phyloP scores from a whole-genome alignment of 2,329 filamentous ascomycete species.

The Lomentospora prolificans region DNA sequence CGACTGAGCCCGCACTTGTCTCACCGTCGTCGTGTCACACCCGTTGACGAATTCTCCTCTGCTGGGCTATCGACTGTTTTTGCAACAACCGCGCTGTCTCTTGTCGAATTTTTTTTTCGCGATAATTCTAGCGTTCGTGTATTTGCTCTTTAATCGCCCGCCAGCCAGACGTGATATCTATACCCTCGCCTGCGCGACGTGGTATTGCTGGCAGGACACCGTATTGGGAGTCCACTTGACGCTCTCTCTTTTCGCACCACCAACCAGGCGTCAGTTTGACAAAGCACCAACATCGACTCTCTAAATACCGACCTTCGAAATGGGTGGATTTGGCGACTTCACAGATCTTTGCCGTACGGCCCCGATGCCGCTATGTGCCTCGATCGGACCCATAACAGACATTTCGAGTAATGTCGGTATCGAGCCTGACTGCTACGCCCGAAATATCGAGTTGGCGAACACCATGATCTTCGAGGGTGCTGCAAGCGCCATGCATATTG shows the following conservation, averaged over 20 bases:
- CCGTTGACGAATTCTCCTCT: background rate
- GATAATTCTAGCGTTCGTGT: too few relatives aligned
- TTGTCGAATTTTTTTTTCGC: background rate
- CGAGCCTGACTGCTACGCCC: conserved; percentile 82
- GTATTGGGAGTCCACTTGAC: too few relatives aligned
- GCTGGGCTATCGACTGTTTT: background rate
- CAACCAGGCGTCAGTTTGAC: too few relatives aligned
- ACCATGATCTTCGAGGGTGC: conserved; percentile 97
- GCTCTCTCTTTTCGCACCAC: too few relatives aligned
- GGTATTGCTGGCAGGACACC: too few relatives aligned
- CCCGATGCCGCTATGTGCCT: conserved; percentile 76
- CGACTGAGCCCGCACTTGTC: background rate
- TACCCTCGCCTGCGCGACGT: too few relatives aligned
- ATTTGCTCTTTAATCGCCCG: too few relatives aligned
- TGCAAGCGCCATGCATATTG: conserved; percentile 83
- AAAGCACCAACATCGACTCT: too few relatives aligned
- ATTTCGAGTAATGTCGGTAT: conserved; percentile 65
- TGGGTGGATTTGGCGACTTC: conserved; percentile 89
- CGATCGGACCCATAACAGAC: conserved; percentile 65
- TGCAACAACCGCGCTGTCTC: background rate
- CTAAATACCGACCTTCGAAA: conserved; percentile 18
- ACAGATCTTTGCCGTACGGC: conserved; percentile 74
- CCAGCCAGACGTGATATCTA: too few relatives aligned
- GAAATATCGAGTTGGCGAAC: conserved; percentile 92
- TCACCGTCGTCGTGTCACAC: background rate